Conservation (phyloP, 2,329 filamentous ascomycete genomes). For the Pseudopyricularia javanii region DNA sequence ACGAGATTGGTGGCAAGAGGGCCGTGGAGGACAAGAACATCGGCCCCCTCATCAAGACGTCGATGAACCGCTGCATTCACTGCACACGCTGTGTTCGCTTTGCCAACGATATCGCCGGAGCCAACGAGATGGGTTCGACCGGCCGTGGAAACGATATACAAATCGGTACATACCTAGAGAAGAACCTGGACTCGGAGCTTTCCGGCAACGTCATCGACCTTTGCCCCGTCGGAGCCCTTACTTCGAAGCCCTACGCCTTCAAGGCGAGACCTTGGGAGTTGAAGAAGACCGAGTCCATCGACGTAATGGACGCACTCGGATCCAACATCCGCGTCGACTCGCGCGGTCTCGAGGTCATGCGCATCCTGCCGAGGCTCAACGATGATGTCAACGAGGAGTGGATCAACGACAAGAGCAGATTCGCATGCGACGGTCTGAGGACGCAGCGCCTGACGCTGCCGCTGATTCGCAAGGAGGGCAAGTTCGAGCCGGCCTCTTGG, state of each 20-base stretch:
- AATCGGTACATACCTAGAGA: constrained; percentile 95
- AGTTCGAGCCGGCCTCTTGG: constrained; percentile 89
- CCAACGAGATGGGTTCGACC: constrained; percentile 85
- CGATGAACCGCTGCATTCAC: constrained; percentile 99
- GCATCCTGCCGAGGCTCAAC: constrained; percentile 82
- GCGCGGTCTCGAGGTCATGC: constrained; percentile 91
- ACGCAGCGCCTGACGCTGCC: constrained; percentile 92
- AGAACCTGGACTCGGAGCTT: constrained; percentile 84
- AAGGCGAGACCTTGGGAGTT: constrained; percentile 93
- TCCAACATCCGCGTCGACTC: constrained; percentile 93
- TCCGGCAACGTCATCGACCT: constrained; percentile 97
- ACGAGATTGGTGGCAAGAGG: constrained; percentile 91
- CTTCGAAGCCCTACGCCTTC: constrained; percentile 97
- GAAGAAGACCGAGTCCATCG: constrained; percentile 89
- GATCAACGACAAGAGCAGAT: constrained; percentile 98
- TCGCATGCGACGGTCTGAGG: constrained; percentile 92
- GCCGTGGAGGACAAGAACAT: constrained; percentile 99
- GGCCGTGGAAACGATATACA: constrained; percentile 96
- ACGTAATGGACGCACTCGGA: constrained; percentile 84
- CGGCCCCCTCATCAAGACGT: constrained; percentile 94
- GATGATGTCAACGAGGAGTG: constrained; percentile 99
- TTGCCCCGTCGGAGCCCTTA: constrained; percentile 91
- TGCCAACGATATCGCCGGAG: constrained; percentile 92
- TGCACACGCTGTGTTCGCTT: constrained; percentile 97
- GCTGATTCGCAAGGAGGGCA: constrained; percentile 74